Evolutionary conservation across 2,329 filamentous ascomycete species (phyloP), one percentile per base, ranked within the genome.

Genomic region (Penicillium nordicum): DNA sequence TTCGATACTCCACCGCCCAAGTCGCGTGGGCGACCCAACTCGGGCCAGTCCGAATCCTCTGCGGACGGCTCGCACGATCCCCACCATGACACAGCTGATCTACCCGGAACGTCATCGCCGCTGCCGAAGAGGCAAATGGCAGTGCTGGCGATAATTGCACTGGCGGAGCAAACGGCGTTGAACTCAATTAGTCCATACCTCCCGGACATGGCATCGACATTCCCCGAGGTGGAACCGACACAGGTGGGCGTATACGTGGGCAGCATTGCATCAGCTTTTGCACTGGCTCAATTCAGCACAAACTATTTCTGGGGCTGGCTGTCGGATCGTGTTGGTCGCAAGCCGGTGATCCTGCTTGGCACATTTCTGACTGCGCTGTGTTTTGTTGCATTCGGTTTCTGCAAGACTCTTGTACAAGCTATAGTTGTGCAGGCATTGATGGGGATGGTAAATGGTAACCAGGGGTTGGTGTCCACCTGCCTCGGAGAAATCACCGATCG

Each of bases 181-280:
- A 99, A 99, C 74, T 96, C 92, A 23, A 97, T 99, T 68, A 89
- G 88, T 11, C 94, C 94, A 1, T 99, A 99, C 73, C 84, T 99
- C 1, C 94, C 94, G 0, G 85, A 92, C 65, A 97, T 99, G 93
- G 87, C 92, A 1, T 84, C 85, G 23, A 86, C 85, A 1, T 97
- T 97, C 71, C 89, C 90, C 1, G 90, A 90, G 59, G 87, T 97
- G 21, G 82, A 88, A 21, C 75, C 82, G 1, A 80, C 79, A 6
- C 79, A 92, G 65, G 88, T 88, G 32, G 94, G 93, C 1, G 71
- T 97, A 41, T 97, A 96, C 70, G 92, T 97, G 0, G 94, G 94
- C 14, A 80, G 92, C 45, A 87, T 97, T 46, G 94, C 93, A 1
- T 96, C 91, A 8, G 84, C 90, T 0, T 99, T 99, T 72, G 94